Evolutionary conservation across 2,329 filamentous ascomycete genomes (phyloP), one percentile per base, ranked within the genome.

Genomic region (Onygena corvina): DNA sequence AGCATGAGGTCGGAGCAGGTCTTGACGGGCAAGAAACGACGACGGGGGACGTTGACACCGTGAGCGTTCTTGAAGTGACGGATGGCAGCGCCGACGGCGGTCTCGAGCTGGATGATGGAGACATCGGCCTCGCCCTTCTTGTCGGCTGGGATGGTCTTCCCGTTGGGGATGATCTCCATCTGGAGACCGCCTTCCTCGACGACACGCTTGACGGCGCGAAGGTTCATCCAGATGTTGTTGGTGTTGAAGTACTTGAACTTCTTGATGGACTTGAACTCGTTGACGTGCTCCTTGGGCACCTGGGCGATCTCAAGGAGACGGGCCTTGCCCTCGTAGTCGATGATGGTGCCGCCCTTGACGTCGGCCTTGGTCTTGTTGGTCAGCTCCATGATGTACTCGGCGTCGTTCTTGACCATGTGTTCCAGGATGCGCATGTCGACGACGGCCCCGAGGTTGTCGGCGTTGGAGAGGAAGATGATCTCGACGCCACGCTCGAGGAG

Each of bases 211-310:
- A 98, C 85, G 59, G 92, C 92, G 67, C 86, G 83, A 61, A 95
- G 79, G 75, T 94, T 94, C 78, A 98, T 85, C 92, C 92, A 98
- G 73, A 98, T 95, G 80, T 98, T 98, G 85, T 98, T 98, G 72
- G 92, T 98, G 81, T 98, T 98, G 84, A 98, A 98, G 82, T 98
- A 98, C 80, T 94, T 95, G 84, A 98, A 98, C 80, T 98, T 98
- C 84, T 98, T 98, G 79, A 98, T 98, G 45, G 89, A 95, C 83
- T 98, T 98, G 86, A 98, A 98, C 76, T 98, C 92, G 74, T 98
- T 96, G 69, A 92, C 86, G 73, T 98, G 92, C 77, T 98, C 87
- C 81, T 96, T 98, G 72, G 92, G 92, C 30, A 98, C 92, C 77
- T 98, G 92, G 11, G 92, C 92, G 62, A 98, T 95, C 76, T 98